Evolutionary conservation across 371 early-diverging fungal species (phyloP).

Genomic region (Rhizomucor miehei): DNA sequence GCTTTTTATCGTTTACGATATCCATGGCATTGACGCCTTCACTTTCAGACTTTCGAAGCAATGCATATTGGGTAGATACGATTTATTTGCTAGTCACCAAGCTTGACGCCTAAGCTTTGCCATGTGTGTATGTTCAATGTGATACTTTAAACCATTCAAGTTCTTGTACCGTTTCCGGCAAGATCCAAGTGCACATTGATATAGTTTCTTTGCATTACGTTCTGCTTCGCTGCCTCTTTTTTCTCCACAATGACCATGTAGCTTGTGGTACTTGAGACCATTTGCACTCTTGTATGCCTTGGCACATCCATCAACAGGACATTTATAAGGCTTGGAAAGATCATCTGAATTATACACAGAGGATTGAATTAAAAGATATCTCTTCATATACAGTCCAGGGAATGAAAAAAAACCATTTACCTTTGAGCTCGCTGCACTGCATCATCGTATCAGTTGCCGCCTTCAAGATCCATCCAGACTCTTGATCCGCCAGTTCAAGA

Average conservation of each 20-base stretch:
- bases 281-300: slow-evolving; percentile 17
- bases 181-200: slow-evolving; percentile 71
- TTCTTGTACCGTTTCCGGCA: slow-evolving; percentile 96
- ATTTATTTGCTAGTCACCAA: too few species aligned
- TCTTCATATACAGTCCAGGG: neutral
- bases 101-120: slow-evolving; percentile 7
- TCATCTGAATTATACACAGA: slow-evolving; percentile 62
- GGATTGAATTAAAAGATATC: neutral
- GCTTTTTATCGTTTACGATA: too few species aligned
- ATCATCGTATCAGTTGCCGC: neutral
- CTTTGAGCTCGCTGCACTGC: neutral
- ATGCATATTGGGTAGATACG: too few species aligned
- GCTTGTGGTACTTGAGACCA: slow-evolving; percentile 15
- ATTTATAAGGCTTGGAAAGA: slow-evolving; percentile 67
- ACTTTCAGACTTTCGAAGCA: too few species aligned
- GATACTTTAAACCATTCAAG: slow-evolving; percentile 94
- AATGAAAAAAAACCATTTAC: neutral
- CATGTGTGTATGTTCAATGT: slow-evolving; percentile 66
- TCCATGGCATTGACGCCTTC: too few species aligned
- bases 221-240: slow-evolving; percentile 31
- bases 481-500: too few species aligned
- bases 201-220: slow-evolving; percentile 63
- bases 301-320: slow-evolving; percentile 18
- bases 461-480: neutral
- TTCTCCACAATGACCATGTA: slow-evolving; percentile 17